A percentile compares a stretch with the other conserved stretches of the same genome.
phyloP scores from a whole-genome alignment of 2,329 filamentous ascomycete species.

The Lecanicillium sp. region DNA sequence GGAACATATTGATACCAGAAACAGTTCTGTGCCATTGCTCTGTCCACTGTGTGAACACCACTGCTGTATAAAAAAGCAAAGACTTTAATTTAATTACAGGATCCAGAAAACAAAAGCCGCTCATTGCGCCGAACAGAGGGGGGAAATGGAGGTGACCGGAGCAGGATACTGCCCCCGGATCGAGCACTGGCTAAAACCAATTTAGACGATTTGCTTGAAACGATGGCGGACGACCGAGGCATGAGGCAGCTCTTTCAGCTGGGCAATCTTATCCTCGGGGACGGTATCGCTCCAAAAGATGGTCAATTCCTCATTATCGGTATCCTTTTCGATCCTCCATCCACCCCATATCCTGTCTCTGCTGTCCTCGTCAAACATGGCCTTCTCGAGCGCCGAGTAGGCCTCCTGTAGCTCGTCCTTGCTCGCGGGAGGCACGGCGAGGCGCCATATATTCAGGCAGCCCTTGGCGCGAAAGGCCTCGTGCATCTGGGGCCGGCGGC shows the following conservation, averaged over 20 bases:
- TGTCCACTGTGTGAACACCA: background rate
- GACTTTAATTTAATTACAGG: no score
- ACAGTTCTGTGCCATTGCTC: background rate
- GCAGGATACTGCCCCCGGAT: no score
- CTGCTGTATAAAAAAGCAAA: no score
- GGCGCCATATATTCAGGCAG: conserved; percentile 26
- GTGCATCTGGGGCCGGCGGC: conserved; percentile 15
- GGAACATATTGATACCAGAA: background rate
- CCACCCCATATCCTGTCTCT: conserved; percentile 27
- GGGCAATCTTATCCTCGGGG: conserved; percentile 23
- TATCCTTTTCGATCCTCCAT: conserved; percentile 33
- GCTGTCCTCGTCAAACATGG: conserved; percentile 20
- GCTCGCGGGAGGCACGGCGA: conserved; percentile 21
- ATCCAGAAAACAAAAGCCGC: no score
- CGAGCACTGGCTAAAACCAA: no score
- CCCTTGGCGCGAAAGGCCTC: conserved; percentile 17
- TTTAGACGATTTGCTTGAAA: conserved; percentile 9
- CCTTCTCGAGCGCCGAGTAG: conserved; percentile 24
- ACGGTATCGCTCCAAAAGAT: conserved; percentile 30
- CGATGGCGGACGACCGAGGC: conserved; percentile 7
- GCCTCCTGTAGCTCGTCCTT: conserved; percentile 24
- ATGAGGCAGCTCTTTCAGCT: conserved; percentile 9
- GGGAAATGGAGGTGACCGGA: no score
- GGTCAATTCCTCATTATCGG: conserved; percentile 27
- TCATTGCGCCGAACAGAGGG: no score